phyloP scores from a whole-genome alignment of 306 rosid genomes.

The cucumber (Cucumis sativus) region DNA sequence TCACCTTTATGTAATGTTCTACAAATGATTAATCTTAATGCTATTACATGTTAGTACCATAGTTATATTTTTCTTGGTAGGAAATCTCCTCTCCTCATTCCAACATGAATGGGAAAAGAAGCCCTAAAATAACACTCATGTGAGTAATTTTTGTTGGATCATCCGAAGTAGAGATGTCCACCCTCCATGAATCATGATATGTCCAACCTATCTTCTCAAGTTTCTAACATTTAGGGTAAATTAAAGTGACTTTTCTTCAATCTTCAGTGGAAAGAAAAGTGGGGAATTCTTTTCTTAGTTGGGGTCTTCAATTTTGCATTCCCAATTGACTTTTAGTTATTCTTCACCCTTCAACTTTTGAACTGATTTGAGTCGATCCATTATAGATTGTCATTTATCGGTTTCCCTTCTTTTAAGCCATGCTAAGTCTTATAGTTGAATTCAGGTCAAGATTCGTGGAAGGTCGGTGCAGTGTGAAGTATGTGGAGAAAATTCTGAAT shows the following conservation, averaged over 20 bases:
- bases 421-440: neutral
- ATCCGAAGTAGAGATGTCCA: neutral
- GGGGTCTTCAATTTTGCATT: neutral
- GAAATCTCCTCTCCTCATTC: neutral
- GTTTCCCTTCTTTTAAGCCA: neutral
- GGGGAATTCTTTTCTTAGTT: neutral
- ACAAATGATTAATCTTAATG: neutral
- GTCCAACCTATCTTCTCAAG: neutral
- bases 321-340: neutral
- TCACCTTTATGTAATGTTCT: neutral
- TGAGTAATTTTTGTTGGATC: neutral
- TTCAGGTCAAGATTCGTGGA: conserved; percentile 91
- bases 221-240: neutral
- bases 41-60: neutral
- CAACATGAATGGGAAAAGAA: neutral
- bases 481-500: conserved; percentile 59
- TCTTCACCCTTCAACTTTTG: neutral
- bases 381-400: neutral
- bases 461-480: conserved; percentile 59
- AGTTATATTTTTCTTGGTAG: no score
- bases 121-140: neutral
- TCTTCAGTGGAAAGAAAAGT: neutral
- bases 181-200: neutral
- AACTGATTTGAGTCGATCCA: neutral
- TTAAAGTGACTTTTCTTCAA: neutral